phyloP scores from a whole-genome alignment of 768 basidiomycete species.

The Pleurotus cornucopiae region DNA sequence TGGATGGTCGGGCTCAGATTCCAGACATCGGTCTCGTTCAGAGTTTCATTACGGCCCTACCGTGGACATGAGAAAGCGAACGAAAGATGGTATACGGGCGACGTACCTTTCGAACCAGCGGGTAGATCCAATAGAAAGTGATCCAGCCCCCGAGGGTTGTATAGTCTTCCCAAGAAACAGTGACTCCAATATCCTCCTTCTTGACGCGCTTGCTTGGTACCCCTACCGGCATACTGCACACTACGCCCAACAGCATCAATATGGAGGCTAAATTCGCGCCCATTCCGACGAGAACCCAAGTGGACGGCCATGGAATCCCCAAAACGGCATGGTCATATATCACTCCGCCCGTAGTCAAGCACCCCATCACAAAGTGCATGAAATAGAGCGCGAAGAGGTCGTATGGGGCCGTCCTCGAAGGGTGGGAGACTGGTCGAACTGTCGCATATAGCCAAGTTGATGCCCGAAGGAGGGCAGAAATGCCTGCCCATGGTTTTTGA shows the following conservation, averaged over 20 bases:
- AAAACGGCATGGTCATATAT: conserved; percentile 47
- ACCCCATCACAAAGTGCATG: conserved; percentile 38
- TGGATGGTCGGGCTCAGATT: conserved; percentile 62
- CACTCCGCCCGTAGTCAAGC: conserved; percentile 49
- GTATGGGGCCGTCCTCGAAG: conserved; percentile 53
- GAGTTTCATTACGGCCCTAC: conserved; percentile 46
- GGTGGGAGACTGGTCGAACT: conserved; percentile 47
- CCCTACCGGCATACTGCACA: conserved; percentile 61
- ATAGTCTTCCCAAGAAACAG: conserved; percentile 74
- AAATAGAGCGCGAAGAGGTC: conserved; percentile 62
- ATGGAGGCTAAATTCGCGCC: conserved; percentile 41
- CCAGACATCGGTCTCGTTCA: conserved; percentile 74
- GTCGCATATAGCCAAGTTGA: conserved; percentile 66
- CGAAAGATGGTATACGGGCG: not conserved
- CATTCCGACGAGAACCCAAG: conserved; percentile 22
- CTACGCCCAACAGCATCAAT: conserved; percentile 36
- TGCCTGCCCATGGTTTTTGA: conserved; percentile 25
- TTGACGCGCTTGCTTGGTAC: conserved; percentile 53
- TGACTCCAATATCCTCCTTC: conserved; percentile 59
- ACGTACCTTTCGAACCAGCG: conserved; percentile 49
- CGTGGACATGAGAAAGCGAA: not conserved
- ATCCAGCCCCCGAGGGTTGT: conserved; percentile 68
- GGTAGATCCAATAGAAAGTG: conserved; percentile 69
- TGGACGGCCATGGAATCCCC: conserved; percentile 36
- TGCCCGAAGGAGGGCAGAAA: conserved; percentile 44